Conservation (phyloP, 208 protist species). For the Entamoeba histolytica region DNA sequence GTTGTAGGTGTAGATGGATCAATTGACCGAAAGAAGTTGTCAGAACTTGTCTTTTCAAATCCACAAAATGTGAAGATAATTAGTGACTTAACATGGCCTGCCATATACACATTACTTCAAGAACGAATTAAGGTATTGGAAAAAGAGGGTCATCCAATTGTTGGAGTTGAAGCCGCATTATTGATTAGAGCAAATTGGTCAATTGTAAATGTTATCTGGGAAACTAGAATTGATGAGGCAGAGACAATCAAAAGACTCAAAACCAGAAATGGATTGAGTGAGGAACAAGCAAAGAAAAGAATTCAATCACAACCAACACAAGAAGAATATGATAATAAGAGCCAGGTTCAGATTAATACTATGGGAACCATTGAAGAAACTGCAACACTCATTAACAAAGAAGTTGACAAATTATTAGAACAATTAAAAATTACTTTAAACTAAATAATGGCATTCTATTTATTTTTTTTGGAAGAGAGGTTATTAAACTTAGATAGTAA, state of each 20-base stretch:
- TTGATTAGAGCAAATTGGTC: background rate
- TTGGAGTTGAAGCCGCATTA: background rate
- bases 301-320: background rate
- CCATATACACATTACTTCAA: background rate
- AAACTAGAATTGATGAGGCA: background rate
- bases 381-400: background rate
- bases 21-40: background rate
- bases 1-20: background rate
- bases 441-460: too few relatives aligned
- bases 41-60: background rate
- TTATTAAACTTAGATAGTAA: too few relatives aligned
- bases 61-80: background rate
- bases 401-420: background rate
- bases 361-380: background rate
- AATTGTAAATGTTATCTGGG: background rate
- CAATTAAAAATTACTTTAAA: too few relatives aligned
- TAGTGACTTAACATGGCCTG: background rate
- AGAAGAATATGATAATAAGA: background rate
- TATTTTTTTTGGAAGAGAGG: too few relatives aligned
- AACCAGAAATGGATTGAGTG: background rate
- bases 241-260: background rate
- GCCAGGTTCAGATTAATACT: background rate
- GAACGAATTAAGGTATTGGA: background rate
- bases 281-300: background rate
- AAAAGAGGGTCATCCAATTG: background rate